Evolutionary conservation across 2,329 filamentous ascomycete species (phyloP), one percentile per base, ranked within the genome.

Genomic region (Stachybotrys elegans): DNA sequence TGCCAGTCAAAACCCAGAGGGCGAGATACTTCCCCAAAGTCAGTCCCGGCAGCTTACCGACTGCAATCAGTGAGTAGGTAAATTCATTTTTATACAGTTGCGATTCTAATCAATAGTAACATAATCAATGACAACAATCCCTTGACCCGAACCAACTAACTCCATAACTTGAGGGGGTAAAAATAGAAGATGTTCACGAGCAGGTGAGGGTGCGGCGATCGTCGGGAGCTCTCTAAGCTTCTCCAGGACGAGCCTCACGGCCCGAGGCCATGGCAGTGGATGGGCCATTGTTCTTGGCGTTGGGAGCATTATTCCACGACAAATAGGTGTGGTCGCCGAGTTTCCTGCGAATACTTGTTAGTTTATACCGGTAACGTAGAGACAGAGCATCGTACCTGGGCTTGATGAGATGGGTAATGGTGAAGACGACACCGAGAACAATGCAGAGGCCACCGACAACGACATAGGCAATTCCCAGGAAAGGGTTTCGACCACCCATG

Each of bases 281-380:
- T 21, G 69, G 63, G 27, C 67, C 66, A 9, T 59, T 59, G 14
- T 66, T 57, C 57, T 72, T 72, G 48, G 64, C 52, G n/a, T 66
- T 54, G 2, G 75, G 73, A 1, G 68, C 70, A 46, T 81, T 80
- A 64, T 97, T 96, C 93, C 93, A 98, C 20, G 88, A 93, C 40
- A 98, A 78, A 64, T 98, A 97, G 8, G 90, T 96, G 67, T 97
- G 93, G 65, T 98, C 93, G 49, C 93, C 93, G 34, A 98, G 79
- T 86, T 97, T 98, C 59, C 93, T 92, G 53, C n/a, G 12, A 13
- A 34, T 44, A 22, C 8, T 50, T 43, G 40, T 13, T 22, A 20
- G 22, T 22, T 20, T 19, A n/a, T 42, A 49, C 37, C 46, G 41
- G 38, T 23, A 22, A 6, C 13, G 17, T 14, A 36, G n/a, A n/a